Conservation (phyloP, 1,284 basidiomycete species). For the Inonotus hispidus region DNA sequence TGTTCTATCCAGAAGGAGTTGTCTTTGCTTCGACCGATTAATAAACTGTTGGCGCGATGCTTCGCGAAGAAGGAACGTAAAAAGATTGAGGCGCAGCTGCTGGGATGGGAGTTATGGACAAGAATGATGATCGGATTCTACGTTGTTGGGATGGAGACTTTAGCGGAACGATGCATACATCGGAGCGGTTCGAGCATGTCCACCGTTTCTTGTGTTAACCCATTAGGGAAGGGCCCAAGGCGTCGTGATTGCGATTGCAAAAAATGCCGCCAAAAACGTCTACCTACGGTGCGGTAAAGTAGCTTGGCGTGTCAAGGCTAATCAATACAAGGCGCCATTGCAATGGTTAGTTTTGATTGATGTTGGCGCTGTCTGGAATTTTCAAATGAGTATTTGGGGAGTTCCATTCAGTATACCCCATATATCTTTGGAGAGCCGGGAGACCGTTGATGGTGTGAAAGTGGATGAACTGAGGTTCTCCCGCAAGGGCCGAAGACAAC, state of each 20-base stretch:
- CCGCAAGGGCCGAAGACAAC: conserved; percentile 2
- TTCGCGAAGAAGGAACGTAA: background rate
- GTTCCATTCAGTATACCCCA: background rate
- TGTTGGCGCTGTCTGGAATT: background rate
- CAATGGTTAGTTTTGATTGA: background rate
- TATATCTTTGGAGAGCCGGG: background rate
- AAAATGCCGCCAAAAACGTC: no score
- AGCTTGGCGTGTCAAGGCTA: background rate
- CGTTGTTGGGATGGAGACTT: background rate
- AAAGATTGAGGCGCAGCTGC: background rate
- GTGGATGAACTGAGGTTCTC: conserved; percentile 1
- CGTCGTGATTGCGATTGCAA: background rate
- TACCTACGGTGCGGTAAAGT: no score
- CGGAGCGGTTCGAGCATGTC: background rate
- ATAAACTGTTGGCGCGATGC: background rate
- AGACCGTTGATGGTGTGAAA: background rate
- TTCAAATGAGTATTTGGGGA: background rate
- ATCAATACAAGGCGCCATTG: background rate
- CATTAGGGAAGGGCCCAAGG: background rate
- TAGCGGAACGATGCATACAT: background rate
- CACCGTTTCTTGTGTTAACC: background rate
- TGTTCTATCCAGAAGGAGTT: background rate
- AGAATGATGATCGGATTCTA: background rate
- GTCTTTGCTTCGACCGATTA: background rate
- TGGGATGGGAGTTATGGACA: background rate